Evolutionary conservation across 2,329 filamentous ascomycete species (phyloP), one percentile per base, ranked within the genome.

Genomic region (Alternaria postmessia): DNA sequence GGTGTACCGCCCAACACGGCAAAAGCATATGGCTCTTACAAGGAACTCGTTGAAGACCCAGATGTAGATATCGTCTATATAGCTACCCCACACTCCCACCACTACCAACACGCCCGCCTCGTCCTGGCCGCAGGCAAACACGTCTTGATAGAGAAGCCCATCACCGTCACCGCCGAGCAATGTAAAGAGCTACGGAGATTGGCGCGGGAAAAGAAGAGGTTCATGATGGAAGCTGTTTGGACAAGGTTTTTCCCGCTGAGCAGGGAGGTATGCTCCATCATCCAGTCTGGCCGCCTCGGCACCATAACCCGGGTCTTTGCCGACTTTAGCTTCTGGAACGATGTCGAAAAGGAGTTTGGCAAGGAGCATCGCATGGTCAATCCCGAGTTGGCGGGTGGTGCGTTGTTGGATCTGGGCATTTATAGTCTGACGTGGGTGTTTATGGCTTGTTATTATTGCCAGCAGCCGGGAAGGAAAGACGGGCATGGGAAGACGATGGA

Each of bases 381-480:
- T 78, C 84, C 85, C n/a, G 89, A 94, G 71, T 85, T 97, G 41
- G 93, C 93, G 0, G 93, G 93, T 20, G 93, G 93, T 53, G 90
- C 89, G 2, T 82, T 96, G 53, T 84, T 97, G 48, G 93, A 97
- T 78, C 82, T 97, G 58, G 93, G 93, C 61, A 91, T 97, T 78
- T 97, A 97, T 81, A 88, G 91, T 44, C 80, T 97, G 63, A 96
- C 92, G 28, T 97, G 93, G 93, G 85, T 95, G 5, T 95, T 94
- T 84, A 92, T 96, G 80, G 90, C 90, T 42, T 85, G 96, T 28
- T 96, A 96, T 80, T 91, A 93, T 77, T 87, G 91, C 3, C 90
- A 94, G 73, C 84, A 89, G 24, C 6, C 24, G 24, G 24, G 24
- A 26, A 26, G 24, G 7, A 26, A 26, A 26, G 24, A 26, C 2